phyloP scores from a whole-genome alignment of 768 basidiomycete species.

The Exidia glandulosa region DNA sequence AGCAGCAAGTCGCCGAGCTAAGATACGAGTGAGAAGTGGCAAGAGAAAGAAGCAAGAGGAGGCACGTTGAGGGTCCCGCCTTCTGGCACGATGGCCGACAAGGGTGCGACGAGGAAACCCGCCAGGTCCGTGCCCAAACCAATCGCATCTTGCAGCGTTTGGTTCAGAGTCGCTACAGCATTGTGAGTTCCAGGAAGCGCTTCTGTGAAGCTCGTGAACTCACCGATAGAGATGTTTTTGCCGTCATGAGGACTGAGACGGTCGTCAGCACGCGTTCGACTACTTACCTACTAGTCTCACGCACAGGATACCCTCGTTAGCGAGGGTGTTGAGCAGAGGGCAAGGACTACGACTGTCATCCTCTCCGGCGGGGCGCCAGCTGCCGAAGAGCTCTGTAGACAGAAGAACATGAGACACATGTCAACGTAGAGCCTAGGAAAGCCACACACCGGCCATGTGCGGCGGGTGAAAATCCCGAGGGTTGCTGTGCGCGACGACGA shows the following conservation, averaged over 20 bases:
- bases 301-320: not conserved
- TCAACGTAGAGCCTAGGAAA: not conserved
- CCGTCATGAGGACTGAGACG: not conserved
- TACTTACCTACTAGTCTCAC: not conserved
- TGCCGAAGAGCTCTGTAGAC: not conserved
- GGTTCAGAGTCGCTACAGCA: not conserved
- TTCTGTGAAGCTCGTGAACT: not conserved
- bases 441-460: not conserved
- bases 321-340: not conserved
- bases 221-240: not conserved
- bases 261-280: not conserved
- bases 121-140: not conserved
- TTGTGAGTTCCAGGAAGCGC: not conserved
- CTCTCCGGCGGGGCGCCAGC: not conserved
- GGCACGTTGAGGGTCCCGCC: not conserved
- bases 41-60: not conserved
- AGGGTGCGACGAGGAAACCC: not conserved
- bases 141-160: not conserved
- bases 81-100: not conserved
- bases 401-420: not conserved
- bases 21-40: not conserved
- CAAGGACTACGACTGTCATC: not conserved
- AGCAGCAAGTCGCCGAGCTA: constrained; percentile 15
- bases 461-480: not conserved
- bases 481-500: not conserved